phyloP scores from a whole-genome alignment of 805 yeast species.

The Schwanniomyces pseudopolymorphus region DNA sequence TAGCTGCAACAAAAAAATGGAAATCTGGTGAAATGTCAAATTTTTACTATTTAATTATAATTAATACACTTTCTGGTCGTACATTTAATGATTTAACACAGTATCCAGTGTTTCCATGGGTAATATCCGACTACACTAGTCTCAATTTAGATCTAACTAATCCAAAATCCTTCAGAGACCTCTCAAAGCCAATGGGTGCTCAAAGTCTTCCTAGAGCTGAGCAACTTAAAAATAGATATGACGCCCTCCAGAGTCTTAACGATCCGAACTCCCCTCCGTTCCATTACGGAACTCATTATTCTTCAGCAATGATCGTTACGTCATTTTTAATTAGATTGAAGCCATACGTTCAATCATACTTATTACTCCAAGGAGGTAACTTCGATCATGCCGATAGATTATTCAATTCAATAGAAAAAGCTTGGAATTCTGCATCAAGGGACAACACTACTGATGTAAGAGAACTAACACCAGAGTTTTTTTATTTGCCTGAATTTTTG shows the following conservation, averaged over 20 bases:
- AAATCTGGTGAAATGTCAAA: slow-evolving; percentile 75
- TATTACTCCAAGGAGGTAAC: slow-evolving; percentile 80
- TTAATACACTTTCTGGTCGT: slow-evolving; percentile 84
- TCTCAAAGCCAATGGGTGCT: slow-evolving; percentile 91
- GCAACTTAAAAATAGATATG: slow-evolving; percentile 69
- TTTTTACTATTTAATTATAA: slow-evolving; percentile 74
- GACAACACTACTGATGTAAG: slow-evolving; percentile 87
- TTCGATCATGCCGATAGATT: slow-evolving; percentile 87
- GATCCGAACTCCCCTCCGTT: slow-evolving; percentile 69
- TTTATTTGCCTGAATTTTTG: slow-evolving; percentile 76
- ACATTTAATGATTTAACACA: slow-evolving; percentile 88
- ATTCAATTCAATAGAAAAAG: slow-evolving; percentile 69
- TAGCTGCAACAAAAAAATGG: slow-evolving; percentile 70
- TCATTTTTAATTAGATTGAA: slow-evolving; percentile 73
- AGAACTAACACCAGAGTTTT: slow-evolving; percentile 85
- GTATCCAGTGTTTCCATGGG: slow-evolving; percentile 92
- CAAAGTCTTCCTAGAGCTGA: slow-evolving; percentile 60
- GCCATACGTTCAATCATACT: slow-evolving; percentile 79
- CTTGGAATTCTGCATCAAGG: slow-evolving; percentile 77
- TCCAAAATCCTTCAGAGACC: slow-evolving; percentile 66
- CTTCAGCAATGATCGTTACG: slow-evolving; percentile 91
- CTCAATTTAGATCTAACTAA: slow-evolving; percentile 63
- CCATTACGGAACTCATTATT: slow-evolving; percentile 91
- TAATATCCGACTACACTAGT: slow-evolving; percentile 77
- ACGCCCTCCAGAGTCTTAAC: slow-evolving; percentile 61